Conservation (phyloP, 169 alveolate species). For the Plasmodium billcollinsi region DNA sequence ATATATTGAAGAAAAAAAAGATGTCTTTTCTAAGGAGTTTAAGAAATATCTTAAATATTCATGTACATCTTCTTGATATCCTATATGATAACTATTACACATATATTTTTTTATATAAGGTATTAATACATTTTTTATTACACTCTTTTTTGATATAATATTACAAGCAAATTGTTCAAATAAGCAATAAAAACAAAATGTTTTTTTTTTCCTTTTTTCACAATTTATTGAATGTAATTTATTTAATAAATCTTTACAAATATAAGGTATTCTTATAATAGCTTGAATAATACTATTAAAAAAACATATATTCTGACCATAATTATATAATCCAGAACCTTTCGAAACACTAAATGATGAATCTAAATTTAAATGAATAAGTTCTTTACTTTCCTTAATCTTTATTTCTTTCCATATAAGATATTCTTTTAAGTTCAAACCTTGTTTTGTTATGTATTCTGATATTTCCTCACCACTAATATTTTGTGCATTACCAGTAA, state of each 20-base stretch:
- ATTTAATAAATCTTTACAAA: conserved; percentile 79
- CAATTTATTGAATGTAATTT: conserved; percentile 78
- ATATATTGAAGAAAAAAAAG: conserved; percentile 62
- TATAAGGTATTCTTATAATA: conserved; percentile 80
- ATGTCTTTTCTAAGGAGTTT: conserved; percentile 80
- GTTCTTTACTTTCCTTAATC: conserved; percentile 37
- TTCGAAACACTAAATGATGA: conserved; percentile 57
- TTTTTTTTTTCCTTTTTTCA: conserved; percentile 59
- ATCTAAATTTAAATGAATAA: conserved; percentile 41
- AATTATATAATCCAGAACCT: conserved; percentile 85
- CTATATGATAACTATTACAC: conserved; percentile 80
- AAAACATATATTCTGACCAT: conserved; percentile 85
- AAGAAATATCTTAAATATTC: conserved; percentile 81
- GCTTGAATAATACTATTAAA: conserved; percentile 85
- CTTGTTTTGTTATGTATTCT: background rate
- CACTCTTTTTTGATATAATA: conserved; percentile 40
- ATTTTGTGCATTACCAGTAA: background rate
- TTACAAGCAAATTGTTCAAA: conserved; percentile 80
- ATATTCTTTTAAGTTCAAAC: conserved; percentile 33
- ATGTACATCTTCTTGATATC: conserved; percentile 84
- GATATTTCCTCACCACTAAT: background rate
- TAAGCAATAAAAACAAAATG: conserved; percentile 81
- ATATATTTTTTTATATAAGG: conserved; percentile 80
- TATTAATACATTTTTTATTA: conserved; percentile 77
- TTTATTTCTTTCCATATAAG: conserved; percentile 56